A percentile compares a stretch with the other conserved stretches of the same genome.
Evolutionary conservation across 2,329 filamentous ascomycete genomes (phyloP).

Genomic region (Rosellinia necatrix): DNA sequence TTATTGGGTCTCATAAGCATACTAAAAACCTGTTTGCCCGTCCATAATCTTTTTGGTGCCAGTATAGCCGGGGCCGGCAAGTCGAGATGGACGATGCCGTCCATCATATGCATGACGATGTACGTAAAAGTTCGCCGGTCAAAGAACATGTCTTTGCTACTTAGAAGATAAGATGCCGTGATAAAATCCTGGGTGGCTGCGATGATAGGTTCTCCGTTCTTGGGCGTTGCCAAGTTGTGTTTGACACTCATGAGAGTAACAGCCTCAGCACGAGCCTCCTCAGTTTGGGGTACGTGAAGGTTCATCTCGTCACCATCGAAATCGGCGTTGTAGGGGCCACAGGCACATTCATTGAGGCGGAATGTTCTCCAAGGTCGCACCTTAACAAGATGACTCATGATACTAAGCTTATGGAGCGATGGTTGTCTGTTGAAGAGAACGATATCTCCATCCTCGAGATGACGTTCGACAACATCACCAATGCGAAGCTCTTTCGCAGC

Average conservation of each 20-base stretch:
- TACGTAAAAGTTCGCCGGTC: constrained; percentile 87
- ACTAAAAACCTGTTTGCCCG: constrained; percentile 95
- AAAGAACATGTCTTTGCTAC: constrained; percentile 91
- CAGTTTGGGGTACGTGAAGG: constrained; percentile 94
- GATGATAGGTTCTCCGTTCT: constrained; percentile 97
- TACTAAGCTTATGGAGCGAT: constrained; percentile 97
- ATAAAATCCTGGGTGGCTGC: constrained; percentile 99
- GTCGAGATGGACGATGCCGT: constrained; percentile 76
- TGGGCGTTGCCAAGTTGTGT: constrained; percentile 92
- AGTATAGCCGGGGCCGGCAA: constrained; percentile 85
- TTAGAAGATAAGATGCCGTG: constrained; percentile 88
- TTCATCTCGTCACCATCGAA: constrained; percentile 99
- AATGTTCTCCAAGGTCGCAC: constrained; percentile 95
- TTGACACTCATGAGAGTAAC: constrained; percentile 98
- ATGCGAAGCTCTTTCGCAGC: constrained; percentile 76
- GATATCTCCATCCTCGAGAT: constrained; percentile 93
- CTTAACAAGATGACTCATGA: constrained; percentile 93
- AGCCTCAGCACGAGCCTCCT: constrained; percentile 93
- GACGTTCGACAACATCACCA: constrained; percentile 90
- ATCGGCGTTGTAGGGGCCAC: constrained; percentile 97
- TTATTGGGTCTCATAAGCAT: constrained; percentile 89
- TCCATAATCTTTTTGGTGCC: constrained; percentile 89
- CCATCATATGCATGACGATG: constrained; percentile 92
- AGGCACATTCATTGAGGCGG: constrained; percentile 96
- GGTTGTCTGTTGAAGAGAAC: constrained; percentile 98